Conservation (phyloP, 805 yeast species). For the Candida bentonensis region DNA sequence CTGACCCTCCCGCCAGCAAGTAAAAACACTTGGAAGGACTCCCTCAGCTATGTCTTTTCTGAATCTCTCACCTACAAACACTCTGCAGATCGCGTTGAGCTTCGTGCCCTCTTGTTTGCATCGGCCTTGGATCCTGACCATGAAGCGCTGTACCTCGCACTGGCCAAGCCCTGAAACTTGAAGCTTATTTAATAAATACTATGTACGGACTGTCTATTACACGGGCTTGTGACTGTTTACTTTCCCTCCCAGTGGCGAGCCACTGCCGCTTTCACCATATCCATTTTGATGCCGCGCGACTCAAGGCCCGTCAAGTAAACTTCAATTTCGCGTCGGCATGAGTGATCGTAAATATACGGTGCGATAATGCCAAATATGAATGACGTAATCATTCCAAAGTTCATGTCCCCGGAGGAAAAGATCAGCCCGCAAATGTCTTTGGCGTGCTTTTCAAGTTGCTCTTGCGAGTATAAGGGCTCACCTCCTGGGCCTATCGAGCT, state of each 20-base stretch:
- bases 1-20: background rate
- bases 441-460: background rate
- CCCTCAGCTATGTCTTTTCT: background rate
- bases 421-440: constrained; percentile 2
- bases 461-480: background rate
- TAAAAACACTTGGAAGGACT: background rate
- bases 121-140: background rate
- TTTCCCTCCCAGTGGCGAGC: background rate
- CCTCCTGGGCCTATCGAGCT: background rate
- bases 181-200: too few relatives aligned
- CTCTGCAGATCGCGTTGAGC: background rate
- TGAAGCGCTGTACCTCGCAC: background rate
- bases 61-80: background rate
- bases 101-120: background rate
- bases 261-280: background rate
- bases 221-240: too few relatives aligned
- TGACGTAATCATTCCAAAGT: constrained; percentile 1
- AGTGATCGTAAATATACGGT: background rate
- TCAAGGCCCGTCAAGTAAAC: constrained; percentile 1
- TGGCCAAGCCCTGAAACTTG: too few relatives aligned
- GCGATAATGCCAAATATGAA: constrained; percentile 1
- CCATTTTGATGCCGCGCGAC: background rate
- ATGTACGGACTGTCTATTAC: too few relatives aligned
- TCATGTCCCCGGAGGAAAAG: constrained; percentile 1
- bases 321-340: background rate